A percentile compares a stretch with the other conserved stretches of the same genome.
phyloP scores from a whole-genome alignment of 2,329 filamentous ascomycete genomes.

The Geosmithia flava region DNA sequence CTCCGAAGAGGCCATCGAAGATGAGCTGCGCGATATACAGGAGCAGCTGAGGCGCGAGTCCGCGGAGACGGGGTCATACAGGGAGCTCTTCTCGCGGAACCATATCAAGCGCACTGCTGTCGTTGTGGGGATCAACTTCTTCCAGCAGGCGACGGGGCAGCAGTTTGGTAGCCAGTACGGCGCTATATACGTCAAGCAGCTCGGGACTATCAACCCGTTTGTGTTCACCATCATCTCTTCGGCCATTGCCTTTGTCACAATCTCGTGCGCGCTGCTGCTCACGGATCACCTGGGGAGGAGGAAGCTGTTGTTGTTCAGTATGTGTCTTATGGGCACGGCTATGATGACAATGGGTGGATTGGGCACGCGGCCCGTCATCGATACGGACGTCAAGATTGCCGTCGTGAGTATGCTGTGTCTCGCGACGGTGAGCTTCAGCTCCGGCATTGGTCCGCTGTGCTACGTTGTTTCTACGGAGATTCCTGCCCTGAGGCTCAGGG shows the following conservation, averaged over 20 bases:
- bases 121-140: constrained; percentile 13
- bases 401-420: constrained; percentile 10
- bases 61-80: constrained; percentile 8
- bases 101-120: constrained; percentile 11
- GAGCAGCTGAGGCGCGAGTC: constrained; percentile 9
- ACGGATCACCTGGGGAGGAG: constrained; percentile 6
- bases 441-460: constrained; percentile 18
- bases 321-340: constrained; percentile 9
- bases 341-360: constrained; percentile 19
- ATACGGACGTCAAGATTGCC: constrained; percentile 10
- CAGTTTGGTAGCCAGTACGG: constrained; percentile 14
- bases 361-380: constrained; percentile 7
- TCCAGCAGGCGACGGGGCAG: constrained; percentile 14
- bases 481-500: constrained; percentile 14
- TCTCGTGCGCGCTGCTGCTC: constrained; percentile 3
- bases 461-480: constrained; percentile 21
- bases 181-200: constrained; percentile 12
- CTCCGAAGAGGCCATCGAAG: constrained; percentile 9
- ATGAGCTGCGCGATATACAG: constrained; percentile 5
- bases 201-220: constrained; percentile 15
- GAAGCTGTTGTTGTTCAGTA: constrained; percentile 10
- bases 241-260: constrained; percentile 4
- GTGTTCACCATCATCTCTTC: constrained; percentile 7
- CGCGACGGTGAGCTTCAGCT: constrained; percentile 12
- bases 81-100: constrained; percentile 6